Base-by-base conservation (phyloP, 1,284 basidiomycete genomes). In the Sutorius eximius region DNA sequence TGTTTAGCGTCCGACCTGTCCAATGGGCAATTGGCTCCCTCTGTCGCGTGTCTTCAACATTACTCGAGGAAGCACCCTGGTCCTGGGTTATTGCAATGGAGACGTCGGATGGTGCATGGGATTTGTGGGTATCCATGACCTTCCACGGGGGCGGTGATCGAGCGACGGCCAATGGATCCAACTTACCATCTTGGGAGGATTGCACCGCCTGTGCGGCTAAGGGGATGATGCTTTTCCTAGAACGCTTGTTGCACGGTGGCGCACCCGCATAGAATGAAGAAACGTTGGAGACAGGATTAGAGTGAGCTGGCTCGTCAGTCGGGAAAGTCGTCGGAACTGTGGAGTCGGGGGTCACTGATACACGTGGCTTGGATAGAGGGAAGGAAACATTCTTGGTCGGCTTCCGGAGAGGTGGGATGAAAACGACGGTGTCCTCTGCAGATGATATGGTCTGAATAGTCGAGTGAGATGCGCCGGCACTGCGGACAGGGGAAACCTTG, bases 111-210 rank as follows among this genome's bases (percentile, higher is more conserved):
- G 15, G 16, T 29, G 20, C 20, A 40, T 16, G 30, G 15, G 30
- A 16, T 7, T 32, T 37, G 32, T 27, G 27, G 37, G 22, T 11
- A n/a, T 56, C 53, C 15, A 60, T 38, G 13, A 13, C 27, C 6
- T 45, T 60, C 71, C 71, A 70, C 4, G 66, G 55, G 22, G 69
- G 71, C 3, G 71, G 69, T 10, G 52, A 41, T 46, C 71, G 61
- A 46, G 62, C 60, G 36, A 70, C 27, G 43, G 68, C 71, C 40
- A 70, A 33, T 33, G 61, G 58, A 43, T 73, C 64, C 43, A 50
- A 42, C 47, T 44, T 53, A 8, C 38, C 29, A 33, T 52, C 51
- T 40, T 60, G 27, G 37, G 45, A 46, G 18, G 65, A 44, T 24
- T 57, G 56, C 16, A 66, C 56, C 0, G 57, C 61, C 43, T 59